These are phyloP conservation scores for Hymenoscyphus albidus DNA, from an alignment of 2,329 filamentous ascomycete genomes.

Conservation along the genomic window DNA sequence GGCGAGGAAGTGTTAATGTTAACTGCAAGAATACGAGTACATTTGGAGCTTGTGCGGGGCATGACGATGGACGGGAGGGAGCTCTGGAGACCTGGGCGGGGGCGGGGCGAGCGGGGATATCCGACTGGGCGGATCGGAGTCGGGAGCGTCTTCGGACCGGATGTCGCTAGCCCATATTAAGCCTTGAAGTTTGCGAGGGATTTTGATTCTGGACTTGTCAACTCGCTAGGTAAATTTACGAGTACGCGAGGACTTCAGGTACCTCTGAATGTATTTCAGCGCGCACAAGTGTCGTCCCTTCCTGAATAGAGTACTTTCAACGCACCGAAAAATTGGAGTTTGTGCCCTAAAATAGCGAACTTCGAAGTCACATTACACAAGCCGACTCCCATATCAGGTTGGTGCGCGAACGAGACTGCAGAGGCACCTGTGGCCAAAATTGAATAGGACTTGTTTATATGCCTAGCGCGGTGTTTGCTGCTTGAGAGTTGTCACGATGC, in stretches of 20 bases:
- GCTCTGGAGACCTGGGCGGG: too few species aligned
- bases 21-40: too few species aligned
- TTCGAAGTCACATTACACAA: neutral
- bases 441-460: neutral
- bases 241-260: neutral
- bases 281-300: neutral
- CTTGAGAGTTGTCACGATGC: constrained; percentile 53
- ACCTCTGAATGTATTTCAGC: neutral
- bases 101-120: too few species aligned
- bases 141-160: too few species aligned
- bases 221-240: too few species aligned
- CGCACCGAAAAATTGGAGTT: neutral
- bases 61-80: too few species aligned
- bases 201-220: too few species aligned
- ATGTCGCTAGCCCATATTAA: too few species aligned
- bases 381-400: neutral
- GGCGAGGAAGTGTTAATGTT: too few species aligned
- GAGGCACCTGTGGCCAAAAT: neutral
- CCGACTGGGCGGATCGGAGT: too few species aligned
- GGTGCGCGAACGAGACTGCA: neutral
- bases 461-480: neutral
- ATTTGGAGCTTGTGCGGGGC: too few species aligned
- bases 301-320: neutral
- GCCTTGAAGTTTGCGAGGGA: too few species aligned
- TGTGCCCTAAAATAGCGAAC: neutral